phyloP scores from a whole-genome alignment of 305 asterid genomes.

The Fraxinus paxiana region DNA sequence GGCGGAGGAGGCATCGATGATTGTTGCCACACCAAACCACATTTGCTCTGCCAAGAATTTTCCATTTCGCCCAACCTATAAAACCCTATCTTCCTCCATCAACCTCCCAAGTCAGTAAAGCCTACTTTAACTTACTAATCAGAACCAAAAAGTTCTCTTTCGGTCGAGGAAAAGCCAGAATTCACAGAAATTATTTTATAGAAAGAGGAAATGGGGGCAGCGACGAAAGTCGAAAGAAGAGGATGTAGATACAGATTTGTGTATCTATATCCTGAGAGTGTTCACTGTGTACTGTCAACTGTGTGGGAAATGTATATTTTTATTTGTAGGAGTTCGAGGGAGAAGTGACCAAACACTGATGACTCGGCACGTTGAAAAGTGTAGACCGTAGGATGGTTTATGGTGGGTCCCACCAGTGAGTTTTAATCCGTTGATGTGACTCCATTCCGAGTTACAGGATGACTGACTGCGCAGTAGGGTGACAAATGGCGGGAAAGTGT shows the following conservation, averaged over 20 bases:
- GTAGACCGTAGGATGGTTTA: background rate
- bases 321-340: background rate
- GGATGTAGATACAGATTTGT: constrained; percentile 11
- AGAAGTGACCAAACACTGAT: background rate
- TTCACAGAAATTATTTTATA: background rate
- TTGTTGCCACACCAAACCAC: constrained; percentile 29
- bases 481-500: constrained; percentile 25
- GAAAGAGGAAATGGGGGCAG: background rate
- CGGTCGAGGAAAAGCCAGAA: background rate
- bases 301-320: constrained; percentile 6
- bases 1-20: constrained; percentile 14
- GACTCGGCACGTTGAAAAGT: background rate
- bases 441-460: background rate
- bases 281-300: background rate
- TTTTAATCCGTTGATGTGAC: constrained; percentile 15
- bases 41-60: constrained; percentile 31
- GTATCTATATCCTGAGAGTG: constrained; percentile 15
- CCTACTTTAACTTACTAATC: background rate
- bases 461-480: constrained; percentile 16
- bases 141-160: background rate
- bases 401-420: background rate
- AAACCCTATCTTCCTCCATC: constrained; percentile 24
- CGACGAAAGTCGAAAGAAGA: background rate
- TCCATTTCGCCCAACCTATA: constrained; percentile 24
- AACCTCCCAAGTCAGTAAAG: constrained; percentile 6